Evolutionary conservation across 164 flowering plant species (phyloP), one percentile per base, ranked within the genome.

Genomic region (Paratinospora sagittata): DNA sequence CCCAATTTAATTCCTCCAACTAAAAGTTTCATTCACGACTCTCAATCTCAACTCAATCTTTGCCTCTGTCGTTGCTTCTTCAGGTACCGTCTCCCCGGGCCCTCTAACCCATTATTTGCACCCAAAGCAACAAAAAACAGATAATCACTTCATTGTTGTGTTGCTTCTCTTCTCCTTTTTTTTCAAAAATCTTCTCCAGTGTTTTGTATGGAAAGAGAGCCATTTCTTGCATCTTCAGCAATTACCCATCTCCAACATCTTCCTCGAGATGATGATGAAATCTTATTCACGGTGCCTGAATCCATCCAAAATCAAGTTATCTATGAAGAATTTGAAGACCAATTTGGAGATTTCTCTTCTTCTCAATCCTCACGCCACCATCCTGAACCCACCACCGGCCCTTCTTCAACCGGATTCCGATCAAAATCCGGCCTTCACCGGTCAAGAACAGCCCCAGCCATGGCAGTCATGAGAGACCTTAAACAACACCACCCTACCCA

Each of bases 391-490:
- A n/a, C 17, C 33, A 34, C 41, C 17, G 45, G 60, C 19, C n/a
- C 74, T 14, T 60, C 58, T 27, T 36, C 63, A 26, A 43, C 41
- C 8, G 64, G 52, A 2, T 36, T n/a, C 62, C 33, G 27, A 13
- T 13, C 13, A 70, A 41, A 57, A 82, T 19, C 67, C 17, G 30
- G 67, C 36, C 85, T 88, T 33, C 88, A 83, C 65, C 84, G 91
- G 24, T 84, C 73, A 63, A 84, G 70, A 69, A 87, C 90, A 0
- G 93, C 93, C 17, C 90, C 90, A 4, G 91, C 91, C 62, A 75
- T 89, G 83, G 71, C 81, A 33, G 74, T 79, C 58, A 78, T 87
- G 85, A 66, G 70, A 21, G 86, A 85, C 71, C 67, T 68, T 2
- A 62, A 65, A 23, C 79, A 67, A 26, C 72, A 2, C 5, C 19